Evolutionary conservation across 345 rosid genomes (phyloP).

Genomic region (Theobroma cacao): DNA sequence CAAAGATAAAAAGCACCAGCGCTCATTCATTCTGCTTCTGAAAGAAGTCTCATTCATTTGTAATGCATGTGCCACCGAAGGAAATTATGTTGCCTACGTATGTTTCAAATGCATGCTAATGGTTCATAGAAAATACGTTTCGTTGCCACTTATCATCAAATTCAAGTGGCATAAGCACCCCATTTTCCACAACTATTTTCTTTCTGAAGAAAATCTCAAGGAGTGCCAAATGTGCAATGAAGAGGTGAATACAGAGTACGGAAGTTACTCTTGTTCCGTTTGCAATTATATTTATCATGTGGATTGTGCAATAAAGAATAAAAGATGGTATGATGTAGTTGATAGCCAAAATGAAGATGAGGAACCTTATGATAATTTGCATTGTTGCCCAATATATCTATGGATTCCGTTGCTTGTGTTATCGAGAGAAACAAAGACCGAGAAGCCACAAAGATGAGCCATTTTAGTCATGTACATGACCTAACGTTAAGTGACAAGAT

Average conservation of each 20-base stretch:
- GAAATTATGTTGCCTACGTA: neutral
- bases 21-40: constrained; percentile 14
- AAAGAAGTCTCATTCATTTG: constrained; percentile 7
- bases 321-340: neutral
- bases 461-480: constrained; percentile 21
- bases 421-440: neutral
- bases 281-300: constrained; percentile 20
- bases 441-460: constrained; percentile 5
- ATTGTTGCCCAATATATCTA: too few relatives aligned
- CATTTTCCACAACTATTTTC: neutral
- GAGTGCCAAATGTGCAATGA: constrained; percentile 12
- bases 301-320: constrained; percentile 12
- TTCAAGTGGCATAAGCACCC: neutral
- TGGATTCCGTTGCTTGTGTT: neutral
- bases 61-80: constrained; percentile 8
- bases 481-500: neutral
- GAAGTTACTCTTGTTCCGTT: constrained; percentile 15
- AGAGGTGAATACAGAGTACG: constrained; percentile 11
- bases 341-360: neutral
- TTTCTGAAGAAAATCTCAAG: neutral
- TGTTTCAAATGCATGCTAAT: neutral
- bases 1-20: neutral
- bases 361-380: neutral
- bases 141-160: neutral
- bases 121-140: neutral